Base-by-base conservation (phyloP, 345 rosid genomes). In the Limnanthes douglasii region DNA sequence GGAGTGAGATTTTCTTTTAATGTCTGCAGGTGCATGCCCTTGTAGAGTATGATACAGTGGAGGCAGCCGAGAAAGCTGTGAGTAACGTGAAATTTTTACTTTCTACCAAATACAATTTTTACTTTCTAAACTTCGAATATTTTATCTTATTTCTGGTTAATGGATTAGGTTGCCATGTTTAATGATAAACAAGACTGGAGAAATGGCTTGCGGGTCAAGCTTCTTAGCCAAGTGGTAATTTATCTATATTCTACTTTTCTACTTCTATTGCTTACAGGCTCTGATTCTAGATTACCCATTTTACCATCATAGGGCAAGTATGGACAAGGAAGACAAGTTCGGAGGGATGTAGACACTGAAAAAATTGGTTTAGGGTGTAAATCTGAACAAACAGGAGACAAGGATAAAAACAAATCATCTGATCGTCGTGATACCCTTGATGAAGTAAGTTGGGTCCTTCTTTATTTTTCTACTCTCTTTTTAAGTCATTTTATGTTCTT, bases 61-160 rank as follows among this genome's bases (percentile, higher is more conserved):
- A 88, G 52, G 76, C 86, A 56, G 84, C 95, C 38, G 95, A 83
- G 54, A 79, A 66, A 62, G 93, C 97, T 42, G 97, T 88, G 60
- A 73, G 86, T 60, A 14, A 36, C 6, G 11, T 39, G 16, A 28
- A 25, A 13, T 22, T 3, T n/a, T 5, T 11, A 14, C 5, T 16
- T 14, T 8, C 13, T 25, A 4, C n/a, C n/a, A n/a, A n/a, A n/a
- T n/a, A n/a, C n/a, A n/a, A n/a, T n/a, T n/a, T n/a, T n/a, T n/a
- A n/a, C n/a, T n/a, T n/a, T n/a, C n/a, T n/a, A 13, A 50, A 24
- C 25, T 7, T 13, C 0, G 12, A 12, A 27, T 28, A 17, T 11
- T 17, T 34, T 15, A 6, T 11, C 12, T 25, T 22, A 14, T 50
- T 16, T 43, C n/a, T 58, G 49, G 14, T 33, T 29, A 25, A 34